Percentiles rank a stretch among this genome's conserved stretches.
These are phyloP conservation scores for Pythium inflatum DNA, from an alignment of 352 stramenopile species.

Conservation along the genomic window DNA sequence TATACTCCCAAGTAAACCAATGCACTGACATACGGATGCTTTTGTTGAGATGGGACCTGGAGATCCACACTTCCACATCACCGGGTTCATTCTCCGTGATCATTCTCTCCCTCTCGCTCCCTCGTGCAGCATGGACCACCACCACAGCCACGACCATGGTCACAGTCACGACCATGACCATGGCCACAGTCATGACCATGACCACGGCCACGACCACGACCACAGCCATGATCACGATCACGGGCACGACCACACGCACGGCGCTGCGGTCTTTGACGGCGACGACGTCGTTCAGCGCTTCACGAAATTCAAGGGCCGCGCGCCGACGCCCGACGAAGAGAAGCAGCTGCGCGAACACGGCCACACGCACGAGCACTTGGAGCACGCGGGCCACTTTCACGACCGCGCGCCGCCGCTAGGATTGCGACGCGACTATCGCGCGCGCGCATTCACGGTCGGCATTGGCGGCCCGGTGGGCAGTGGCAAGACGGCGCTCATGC, in stretches of 20 bases:
- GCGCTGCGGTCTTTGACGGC: conserved; percentile 43
- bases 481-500: conserved; percentile 95
- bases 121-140: conserved; percentile 26
- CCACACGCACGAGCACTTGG: conserved; percentile 89
- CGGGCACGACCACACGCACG: conserved; percentile 39
- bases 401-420: conserved; percentile 58
- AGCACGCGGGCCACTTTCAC: conserved; percentile 75
- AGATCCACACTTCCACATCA: conserved; percentile 7
- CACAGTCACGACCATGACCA: conserved; percentile 28
- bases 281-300: conserved; percentile 79
- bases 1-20: neutral
- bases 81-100: neutral
- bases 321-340: conserved; percentile 76
- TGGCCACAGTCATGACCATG: conserved; percentile 25
- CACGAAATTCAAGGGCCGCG: conserved; percentile 55
- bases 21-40: conserved; percentile 7
- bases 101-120: too few relatives aligned
- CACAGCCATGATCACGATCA: conserved; percentile 37
- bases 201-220: conserved; percentile 33
- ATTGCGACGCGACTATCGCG: conserved; percentile 66
- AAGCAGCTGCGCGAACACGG: conserved; percentile 79
- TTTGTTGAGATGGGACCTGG: neutral
- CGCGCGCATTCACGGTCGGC: conserved; percentile 94
- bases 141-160: conserved; percentile 26
- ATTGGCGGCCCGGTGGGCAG: conserved; percentile 96